Evolutionary conservation across 257 asterid genomes (phyloP).

Genomic region (Fraxinus quadrangulata): DNA sequence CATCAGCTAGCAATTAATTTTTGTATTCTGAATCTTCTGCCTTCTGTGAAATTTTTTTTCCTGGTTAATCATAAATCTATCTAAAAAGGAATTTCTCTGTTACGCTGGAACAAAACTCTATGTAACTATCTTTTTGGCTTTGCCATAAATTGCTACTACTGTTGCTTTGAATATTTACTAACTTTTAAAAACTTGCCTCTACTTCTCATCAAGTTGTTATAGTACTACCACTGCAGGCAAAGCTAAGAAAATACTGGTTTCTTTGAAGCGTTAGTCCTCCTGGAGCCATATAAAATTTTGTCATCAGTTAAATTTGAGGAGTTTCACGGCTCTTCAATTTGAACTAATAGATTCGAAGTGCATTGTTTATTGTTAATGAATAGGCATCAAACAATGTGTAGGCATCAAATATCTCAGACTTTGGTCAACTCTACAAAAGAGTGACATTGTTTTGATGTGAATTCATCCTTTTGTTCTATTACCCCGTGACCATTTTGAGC

Average conservation of each 20-base stretch:
- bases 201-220: not conserved
- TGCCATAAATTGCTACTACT: not conserved
- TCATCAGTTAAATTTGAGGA: not conserved
- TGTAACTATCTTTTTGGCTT: slow-evolving; percentile 13
- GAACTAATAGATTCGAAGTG: slow-evolving; percentile 10
- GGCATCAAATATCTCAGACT: slow-evolving; percentile 31
- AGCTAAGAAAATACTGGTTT: slow-evolving; percentile 16
- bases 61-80: not conserved
- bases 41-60: not conserved
- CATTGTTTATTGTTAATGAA: not conserved
- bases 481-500: not conserved
- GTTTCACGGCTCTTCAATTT: not conserved
- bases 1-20: not conserved
- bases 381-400: slow-evolving; percentile 36
- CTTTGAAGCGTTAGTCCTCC: not conserved
- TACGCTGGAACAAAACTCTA: not conserved
- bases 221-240: not conserved
- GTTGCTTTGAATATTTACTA: slow-evolving; percentile 15
- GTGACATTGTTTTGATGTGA: not conserved
- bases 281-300: not conserved
- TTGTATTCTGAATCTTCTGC: not conserved
- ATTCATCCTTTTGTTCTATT: not conserved
- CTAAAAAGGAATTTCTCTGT: not conserved
- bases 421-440: not conserved
- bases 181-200: slow-evolving; percentile 11